Base-by-base conservation (phyloP, 2,329 filamentous ascomycete species). In the Aspergillus latus region DNA sequence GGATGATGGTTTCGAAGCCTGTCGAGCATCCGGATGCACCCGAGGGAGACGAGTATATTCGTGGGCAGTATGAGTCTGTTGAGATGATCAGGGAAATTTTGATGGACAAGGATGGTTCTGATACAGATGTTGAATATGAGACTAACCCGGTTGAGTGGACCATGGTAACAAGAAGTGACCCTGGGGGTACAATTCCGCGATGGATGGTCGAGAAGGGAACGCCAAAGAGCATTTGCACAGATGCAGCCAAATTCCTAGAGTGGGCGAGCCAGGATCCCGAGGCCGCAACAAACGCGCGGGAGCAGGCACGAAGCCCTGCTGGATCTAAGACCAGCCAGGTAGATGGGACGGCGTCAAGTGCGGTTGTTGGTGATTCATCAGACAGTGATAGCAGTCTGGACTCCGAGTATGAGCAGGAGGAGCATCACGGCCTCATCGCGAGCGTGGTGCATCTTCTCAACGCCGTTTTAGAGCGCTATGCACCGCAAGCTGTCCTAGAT, bases 191-290 rank as follows among this genome's bases (percentile, higher is more conserved):
- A 58, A 92, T 96, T 15, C 92, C 92, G 1, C 83, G 89, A 11
- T 96, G 94, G 74, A 87, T 96, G 82, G 90, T 96, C n/a, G 92
- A 96, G 66, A 86, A 90, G 68, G 90, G 89, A 30, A 96, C 92
- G 0, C 92, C 92, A 0, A 85, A 82, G 10, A 89, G 89, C 36
- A 94, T 96, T 64, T 82, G 90, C 28, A 80, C 80, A 42, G 92
- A 96, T 70, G 88, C 91, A 0, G 82, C 82, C 52, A 94, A 92
- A 71, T 95, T 96, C 63, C 71, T 94, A 11, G 84, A 91, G 56
- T 96, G 92, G 92, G 87, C 86, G 3, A 82, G 80, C 59, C 75
- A 78, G 32, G 77, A 78, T 53, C 76, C 81, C 8, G 74, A 80
- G 37, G 68, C 73, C 9, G 71, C 74, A 44, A 40, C 29, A 16